A percentile compares a stretch with the other conserved stretches of the same genome.
These are phyloP conservation scores for Chaetoscypha palmicola DNA, from an alignment of 2,329 filamentous ascomycete genomes.

Conservation along the genomic window DNA sequence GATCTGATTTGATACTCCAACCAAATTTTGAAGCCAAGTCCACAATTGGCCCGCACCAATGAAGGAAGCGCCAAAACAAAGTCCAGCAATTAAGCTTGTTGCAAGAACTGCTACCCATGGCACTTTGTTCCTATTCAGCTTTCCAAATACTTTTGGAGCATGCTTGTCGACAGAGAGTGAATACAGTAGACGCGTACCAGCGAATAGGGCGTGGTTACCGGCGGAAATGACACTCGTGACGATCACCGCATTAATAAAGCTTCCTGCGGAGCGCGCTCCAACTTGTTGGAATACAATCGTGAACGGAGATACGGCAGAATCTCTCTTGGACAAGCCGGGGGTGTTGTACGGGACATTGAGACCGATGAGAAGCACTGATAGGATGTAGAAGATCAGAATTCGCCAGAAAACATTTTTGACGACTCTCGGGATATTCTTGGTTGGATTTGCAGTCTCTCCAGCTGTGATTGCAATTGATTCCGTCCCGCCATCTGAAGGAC, in stretches of 20 bases:
- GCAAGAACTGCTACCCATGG: constrained; percentile 48
- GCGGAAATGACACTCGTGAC: constrained; percentile 52
- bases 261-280: constrained; percentile 47
- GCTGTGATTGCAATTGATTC: constrained; percentile 61
- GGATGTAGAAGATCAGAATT: constrained; percentile 39
- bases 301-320: constrained; percentile 44
- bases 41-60: constrained; percentile 59
- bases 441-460: constrained; percentile 57
- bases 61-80: constrained; percentile 59
- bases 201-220: constrained; percentile 52
- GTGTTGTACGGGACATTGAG: constrained; percentile 53
- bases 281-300: constrained; percentile 55
- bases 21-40: constrained; percentile 61
- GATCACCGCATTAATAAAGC: constrained; percentile 55
- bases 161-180: constrained; percentile 47
- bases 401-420: constrained; percentile 62
- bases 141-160: constrained; percentile 48
- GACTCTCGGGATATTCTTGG: constrained; percentile 52
- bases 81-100: constrained; percentile 46
- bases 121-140: constrained; percentile 42
- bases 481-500: constrained; percentile 44
- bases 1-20: constrained; percentile 61
- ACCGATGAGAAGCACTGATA: constrained; percentile 48
- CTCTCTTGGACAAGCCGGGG: constrained; percentile 36
- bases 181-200: constrained; percentile 50